Conservation (phyloP, 1,284 basidiomycete genomes). For the Cryptococcus maquisensis region DNA sequence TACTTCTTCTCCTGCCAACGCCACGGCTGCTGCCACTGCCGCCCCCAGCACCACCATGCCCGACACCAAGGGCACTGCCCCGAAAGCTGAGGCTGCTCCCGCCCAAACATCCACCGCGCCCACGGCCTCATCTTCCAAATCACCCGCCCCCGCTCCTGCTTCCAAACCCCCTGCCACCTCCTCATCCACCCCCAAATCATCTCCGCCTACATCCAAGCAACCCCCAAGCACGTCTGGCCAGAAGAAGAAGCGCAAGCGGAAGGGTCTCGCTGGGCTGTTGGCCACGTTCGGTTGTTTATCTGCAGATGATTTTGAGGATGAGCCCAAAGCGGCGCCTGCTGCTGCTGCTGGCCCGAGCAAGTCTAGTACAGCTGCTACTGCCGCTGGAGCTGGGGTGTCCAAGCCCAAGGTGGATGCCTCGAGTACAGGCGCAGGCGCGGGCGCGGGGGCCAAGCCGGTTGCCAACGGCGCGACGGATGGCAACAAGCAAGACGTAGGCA, state of each 20-base stretch:
- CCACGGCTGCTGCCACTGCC: slow-evolving; percentile 4
- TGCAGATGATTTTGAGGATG: slow-evolving; percentile 42
- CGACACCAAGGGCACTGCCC: not conserved
- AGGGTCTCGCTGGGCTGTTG: slow-evolving; percentile 37
- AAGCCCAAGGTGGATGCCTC: not conserved
- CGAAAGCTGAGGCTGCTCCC: not conserved
- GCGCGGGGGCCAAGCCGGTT: not conserved
- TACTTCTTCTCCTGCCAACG: not conserved
- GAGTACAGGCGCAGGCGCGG: too few relatives aligned
- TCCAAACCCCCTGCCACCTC: slow-evolving; percentile 8
- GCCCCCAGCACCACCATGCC: not conserved
- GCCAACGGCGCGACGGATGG: not conserved
- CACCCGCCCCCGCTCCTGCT: slow-evolving; percentile 3
- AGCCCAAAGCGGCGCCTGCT: slow-evolving; percentile 12
- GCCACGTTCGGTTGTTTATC: slow-evolving; percentile 41
- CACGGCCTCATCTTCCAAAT: not conserved
- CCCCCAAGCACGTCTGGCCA: slow-evolving; percentile 2
- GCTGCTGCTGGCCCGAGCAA: slow-evolving; percentile 5
- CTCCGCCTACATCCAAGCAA: slow-evolving; percentile 1
- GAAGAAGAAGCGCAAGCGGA: slow-evolving; percentile 43
- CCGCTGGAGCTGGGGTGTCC: not conserved
- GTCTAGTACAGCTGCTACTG: slow-evolving; percentile 8
- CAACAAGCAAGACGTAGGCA: not conserved
- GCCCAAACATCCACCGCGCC: not conserved
- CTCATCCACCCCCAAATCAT: slow-evolving; percentile 6